Base-by-base conservation (phyloP, 495 filamentous ascomycete genomes). In the Penicillium lividum region DNA sequence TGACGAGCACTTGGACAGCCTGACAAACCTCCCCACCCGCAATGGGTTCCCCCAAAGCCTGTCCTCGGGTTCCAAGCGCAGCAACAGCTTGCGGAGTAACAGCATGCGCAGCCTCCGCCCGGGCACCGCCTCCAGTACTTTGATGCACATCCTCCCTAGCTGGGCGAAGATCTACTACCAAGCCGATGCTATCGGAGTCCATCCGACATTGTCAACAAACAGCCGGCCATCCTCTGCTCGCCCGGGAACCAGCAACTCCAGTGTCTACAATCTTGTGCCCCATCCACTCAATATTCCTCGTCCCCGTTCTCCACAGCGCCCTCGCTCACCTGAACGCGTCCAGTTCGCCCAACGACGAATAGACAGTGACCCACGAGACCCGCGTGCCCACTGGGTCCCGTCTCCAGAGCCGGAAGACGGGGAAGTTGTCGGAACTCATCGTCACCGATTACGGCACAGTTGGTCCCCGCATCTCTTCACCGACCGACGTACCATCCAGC, bases 391-490 rank as follows among this genome's bases (percentile, higher is more conserved):
- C 52, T 80, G 77, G 77, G 73, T 68, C 3, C 53, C 63, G 4
- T 59, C 60, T 3, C 71, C 67, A 2, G 68, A 74, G 6, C 54
- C 59, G 15, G 58, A 65, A n/a, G 44, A 67, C 16, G 46, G 49
- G 16, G 59, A 68, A 44, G 22, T 63, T 43, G 38, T 58, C 6
- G 65, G 61, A 25, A 57, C 60, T 13, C 61, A 67, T 28, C 67
- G 68, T 30, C 50, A 71, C 57, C 68, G 70, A 16, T 42, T 72
- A 33, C 51, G 83, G 73, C 72, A 80, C 81, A 68, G 72, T 61
- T 92, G 86, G 86, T 90, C 89, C 7, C 90, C 91, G 3, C 89
- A 92, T 67, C 76, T 95, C 29, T 82, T 82, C 36, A 75, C 77
- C 1, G 89, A 93, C 66, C 75, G 82, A 56, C 74, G 83, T 16